Conservation (phyloP, 2,329 filamentous ascomycete genomes). For the Fusarium palustre region DNA sequence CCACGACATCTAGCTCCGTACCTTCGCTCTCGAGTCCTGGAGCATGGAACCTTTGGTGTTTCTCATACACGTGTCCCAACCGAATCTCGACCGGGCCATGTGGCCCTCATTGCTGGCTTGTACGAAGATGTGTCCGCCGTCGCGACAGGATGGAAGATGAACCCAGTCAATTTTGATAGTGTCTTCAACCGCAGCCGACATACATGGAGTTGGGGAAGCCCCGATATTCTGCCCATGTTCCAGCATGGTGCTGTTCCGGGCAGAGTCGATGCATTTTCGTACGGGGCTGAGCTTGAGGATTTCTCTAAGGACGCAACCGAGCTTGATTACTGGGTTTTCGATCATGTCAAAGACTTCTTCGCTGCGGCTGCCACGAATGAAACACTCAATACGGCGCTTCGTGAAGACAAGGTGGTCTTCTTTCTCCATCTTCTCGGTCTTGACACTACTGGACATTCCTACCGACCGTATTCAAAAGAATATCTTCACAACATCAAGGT, state of each 20-base stretch:
- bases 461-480: constrained; percentile 92
- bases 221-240: constrained; percentile 98
- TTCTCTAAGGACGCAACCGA: constrained; percentile 84
- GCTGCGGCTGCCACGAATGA: constrained; percentile 80
- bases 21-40: constrained; percentile 86
- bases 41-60: constrained; percentile 94
- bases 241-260: constrained; percentile 90
- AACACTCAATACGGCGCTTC: constrained; percentile 77
- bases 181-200: constrained; percentile 97
- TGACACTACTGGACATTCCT: constrained; percentile 88
- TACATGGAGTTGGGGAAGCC: constrained; percentile 99
- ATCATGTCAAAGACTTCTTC: constrained; percentile 90
- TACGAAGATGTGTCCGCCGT: constrained; percentile 99
- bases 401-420: constrained; percentile 90
- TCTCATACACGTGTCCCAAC: constrained; percentile 97
- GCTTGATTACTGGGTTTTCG: constrained; percentile 95
- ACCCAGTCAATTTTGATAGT: constrained; percentile 98
- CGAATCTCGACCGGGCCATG: constrained; percentile 95
- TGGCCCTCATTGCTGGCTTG: constrained; percentile 93
- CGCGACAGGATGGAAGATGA: constrained; percentile 97
- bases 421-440: constrained; percentile 94
- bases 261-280: constrained; percentile 86
- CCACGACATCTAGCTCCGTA: constrained; percentile 90
- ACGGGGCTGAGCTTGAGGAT: constrained; percentile 87
- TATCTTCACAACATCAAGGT: constrained; percentile 95